Evolutionary conservation across 2,329 filamentous ascomycete species (phyloP), one percentile per base, ranked within the genome.

Genomic region (Dactylellina haptotyla): DNA sequence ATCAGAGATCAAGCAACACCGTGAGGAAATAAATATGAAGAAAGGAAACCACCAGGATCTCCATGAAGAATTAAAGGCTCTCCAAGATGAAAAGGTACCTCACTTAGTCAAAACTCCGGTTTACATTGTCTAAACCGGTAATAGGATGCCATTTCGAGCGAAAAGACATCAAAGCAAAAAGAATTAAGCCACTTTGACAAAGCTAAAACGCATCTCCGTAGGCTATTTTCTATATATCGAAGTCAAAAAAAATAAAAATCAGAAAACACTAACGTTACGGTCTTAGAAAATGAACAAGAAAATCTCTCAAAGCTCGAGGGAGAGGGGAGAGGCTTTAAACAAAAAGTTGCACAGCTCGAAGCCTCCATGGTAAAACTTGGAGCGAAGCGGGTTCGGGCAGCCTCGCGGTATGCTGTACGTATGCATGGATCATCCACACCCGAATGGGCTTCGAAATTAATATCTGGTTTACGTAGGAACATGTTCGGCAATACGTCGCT

Each of bases 401-500:
- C 84, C 2, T 79, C 89, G 30, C 81, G 85, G 71, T 88, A 87
- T 79, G 84, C 84, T 30, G 85, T 86, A 81, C 76, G 83, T 80
- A 39, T 16, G 25, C 43, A 39, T 25, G 10, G 12, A 58, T 37
- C 20, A 20, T 53, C 75, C 77, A 23, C 77, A 37, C 1, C 43
- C 28, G 18, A 39, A 37, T 23, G 8, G 25, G 16, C 2, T 34
- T 6, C 4, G 34, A 51, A 3, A 3, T 5, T 18, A 5, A n/a
- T 28, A 28, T n/a, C 26, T 23, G 41, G 34, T 30, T 14, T 1
- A 16, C 25, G 25, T 62, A 78, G 77, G 54, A 64, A 34, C 48
- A 71, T n/a, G 74, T 77, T 25, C 83, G 88, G 80, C 84, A 86
- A 75, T 83, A 86, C 3, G 85, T 96, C 5, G 84, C 85, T n/a